Percentiles rank a stretch among this genome's conserved stretches.
Evolutionary conservation across 2,329 filamentous ascomycete species (phyloP).

Genomic region (Xylariaceae sp.): DNA sequence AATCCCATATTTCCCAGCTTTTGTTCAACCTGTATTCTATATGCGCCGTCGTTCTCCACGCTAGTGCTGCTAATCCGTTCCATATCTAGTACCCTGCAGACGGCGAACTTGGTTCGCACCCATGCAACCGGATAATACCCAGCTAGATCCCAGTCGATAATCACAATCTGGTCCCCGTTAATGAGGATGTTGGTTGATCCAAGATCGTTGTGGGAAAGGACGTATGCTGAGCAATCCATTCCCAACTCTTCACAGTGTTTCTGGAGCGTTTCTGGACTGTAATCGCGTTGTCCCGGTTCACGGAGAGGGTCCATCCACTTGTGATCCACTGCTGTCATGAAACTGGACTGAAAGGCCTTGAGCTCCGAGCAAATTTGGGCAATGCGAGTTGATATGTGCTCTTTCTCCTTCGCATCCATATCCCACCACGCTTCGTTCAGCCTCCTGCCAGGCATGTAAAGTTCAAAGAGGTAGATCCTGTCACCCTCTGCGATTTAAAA

Average conservation of each 20-base stretch:
- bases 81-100: background rate
- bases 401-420: slow-evolving; percentile 7
- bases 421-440: slow-evolving; percentile 28
- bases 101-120: slow-evolving; percentile 11
- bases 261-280: slow-evolving; percentile 7
- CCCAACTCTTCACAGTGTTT: slow-evolving; percentile 19
- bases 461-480: slow-evolving; percentile 6
- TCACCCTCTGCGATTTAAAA: slow-evolving; percentile 1
- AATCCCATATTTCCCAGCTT: slow-evolving; percentile 9
- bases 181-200: slow-evolving; percentile 24
- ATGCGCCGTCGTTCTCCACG: background rate
- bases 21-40: background rate
- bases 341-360: slow-evolving; percentile 4
- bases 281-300: background rate
- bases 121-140: background rate
- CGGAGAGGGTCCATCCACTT: slow-evolving; percentile 24
- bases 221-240: slow-evolving; percentile 9
- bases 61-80: background rate
- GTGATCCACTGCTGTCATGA: slow-evolving; percentile 10
- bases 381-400: slow-evolving; percentile 8
- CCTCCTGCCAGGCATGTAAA: slow-evolving; percentile 17
- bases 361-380: slow-evolving; percentile 9
- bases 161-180: slow-evolving; percentile 15
- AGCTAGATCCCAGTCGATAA: slow-evolving; percentile 17
- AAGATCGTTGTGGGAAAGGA: slow-evolving; percentile 25